Conservation (phyloP, 2,329 filamentous ascomycete species). For the Penicillium psychrosexuale region DNA sequence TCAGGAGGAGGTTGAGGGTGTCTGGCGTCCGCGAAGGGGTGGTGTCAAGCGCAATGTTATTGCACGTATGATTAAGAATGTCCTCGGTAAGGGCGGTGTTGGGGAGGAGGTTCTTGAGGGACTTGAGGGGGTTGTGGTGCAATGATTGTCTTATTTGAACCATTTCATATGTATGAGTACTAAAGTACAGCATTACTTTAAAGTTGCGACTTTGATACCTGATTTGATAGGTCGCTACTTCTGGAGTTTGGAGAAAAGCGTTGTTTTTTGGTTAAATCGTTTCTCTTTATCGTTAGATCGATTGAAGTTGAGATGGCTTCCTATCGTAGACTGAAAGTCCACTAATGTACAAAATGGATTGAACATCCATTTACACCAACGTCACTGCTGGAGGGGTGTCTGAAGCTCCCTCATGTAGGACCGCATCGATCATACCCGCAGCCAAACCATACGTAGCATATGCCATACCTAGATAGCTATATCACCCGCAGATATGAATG, state of each 20-base stretch:
- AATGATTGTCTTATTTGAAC: neutral
- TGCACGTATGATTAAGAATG: constrained; percentile 70
- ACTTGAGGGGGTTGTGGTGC: constrained; percentile 62
- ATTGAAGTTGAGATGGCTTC: neutral
- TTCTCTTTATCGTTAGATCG: constrained; percentile 9
- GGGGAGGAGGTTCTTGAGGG: constrained; percentile 83
- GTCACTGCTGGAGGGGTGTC: neutral
- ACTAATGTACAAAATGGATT: constrained; percentile 15
- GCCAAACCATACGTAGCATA: neutral
- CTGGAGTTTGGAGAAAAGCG: constrained; percentile 13
- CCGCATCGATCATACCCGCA: neutral
- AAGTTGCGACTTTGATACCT: neutral
- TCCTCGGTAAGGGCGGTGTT: constrained; percentile 73
- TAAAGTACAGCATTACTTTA: neutral
- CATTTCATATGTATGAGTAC: neutral
- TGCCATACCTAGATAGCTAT: neutral
- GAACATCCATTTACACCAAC: neutral
- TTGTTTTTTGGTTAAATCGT: neutral
- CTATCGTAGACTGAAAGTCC: constrained; percentile 1
- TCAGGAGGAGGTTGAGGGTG: constrained; percentile 59
- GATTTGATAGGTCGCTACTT: neutral
- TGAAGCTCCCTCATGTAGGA: neutral
- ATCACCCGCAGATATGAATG: neutral
- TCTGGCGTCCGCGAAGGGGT: constrained; percentile 83
- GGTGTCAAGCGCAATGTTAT: constrained; percentile 75